A percentile compares a stretch with the other conserved stretches of the same genome.
Conservation (phyloP, 768 basidiomycete species). For the Russula emetica region DNA sequence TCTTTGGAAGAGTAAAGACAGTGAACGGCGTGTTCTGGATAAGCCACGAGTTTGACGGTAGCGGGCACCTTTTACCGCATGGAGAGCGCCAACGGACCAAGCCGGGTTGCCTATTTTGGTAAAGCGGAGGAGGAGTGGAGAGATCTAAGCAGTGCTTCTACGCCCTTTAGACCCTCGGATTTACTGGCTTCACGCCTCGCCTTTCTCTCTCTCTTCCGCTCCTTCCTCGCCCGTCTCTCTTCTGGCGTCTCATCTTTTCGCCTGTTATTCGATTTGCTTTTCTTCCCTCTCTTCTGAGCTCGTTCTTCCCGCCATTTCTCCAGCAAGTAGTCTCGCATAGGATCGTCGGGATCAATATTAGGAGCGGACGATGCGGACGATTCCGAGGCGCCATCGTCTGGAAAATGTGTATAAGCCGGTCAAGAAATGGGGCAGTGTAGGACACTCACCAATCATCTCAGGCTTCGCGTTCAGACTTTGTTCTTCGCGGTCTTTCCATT, state of each 20-base stretch:
- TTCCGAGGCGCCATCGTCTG: slow-evolving; percentile 56
- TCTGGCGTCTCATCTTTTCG: slow-evolving; percentile 75
- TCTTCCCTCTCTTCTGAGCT: slow-evolving; percentile 53
- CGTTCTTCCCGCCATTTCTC: slow-evolving; percentile 70
- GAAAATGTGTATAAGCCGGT: slow-evolving; percentile 8
- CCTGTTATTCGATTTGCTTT: slow-evolving; percentile 52
- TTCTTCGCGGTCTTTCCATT: slow-evolving; percentile 79
- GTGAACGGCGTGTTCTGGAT: background rate
- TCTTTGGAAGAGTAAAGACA: slow-evolving; percentile 2
- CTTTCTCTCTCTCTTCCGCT: slow-evolving; percentile 67
- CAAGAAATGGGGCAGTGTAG: background rate
- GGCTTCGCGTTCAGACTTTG: slow-evolving; percentile 88
- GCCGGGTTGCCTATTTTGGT: background rate
- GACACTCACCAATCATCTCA: slow-evolving; percentile 54
- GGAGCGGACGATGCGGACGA: slow-evolving; percentile 61
- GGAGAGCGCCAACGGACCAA: background rate
- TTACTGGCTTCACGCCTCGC: slow-evolving; percentile 47
- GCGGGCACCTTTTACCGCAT: background rate
- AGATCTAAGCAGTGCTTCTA: slow-evolving; percentile 59
- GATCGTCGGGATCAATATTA: slow-evolving; percentile 91
- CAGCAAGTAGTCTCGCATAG: slow-evolving; percentile 91
- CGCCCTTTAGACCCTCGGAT: slow-evolving; percentile 59
- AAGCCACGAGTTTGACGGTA: too few relatives aligned
- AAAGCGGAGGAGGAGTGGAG: slow-evolving; percentile 29
- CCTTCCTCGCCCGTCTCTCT: slow-evolving; percentile 71